These are phyloP conservation scores for Teratosphaeria nubilosa DNA, from an alignment of 2,329 filamentous ascomycete genomes.

Conservation along the genomic window DNA sequence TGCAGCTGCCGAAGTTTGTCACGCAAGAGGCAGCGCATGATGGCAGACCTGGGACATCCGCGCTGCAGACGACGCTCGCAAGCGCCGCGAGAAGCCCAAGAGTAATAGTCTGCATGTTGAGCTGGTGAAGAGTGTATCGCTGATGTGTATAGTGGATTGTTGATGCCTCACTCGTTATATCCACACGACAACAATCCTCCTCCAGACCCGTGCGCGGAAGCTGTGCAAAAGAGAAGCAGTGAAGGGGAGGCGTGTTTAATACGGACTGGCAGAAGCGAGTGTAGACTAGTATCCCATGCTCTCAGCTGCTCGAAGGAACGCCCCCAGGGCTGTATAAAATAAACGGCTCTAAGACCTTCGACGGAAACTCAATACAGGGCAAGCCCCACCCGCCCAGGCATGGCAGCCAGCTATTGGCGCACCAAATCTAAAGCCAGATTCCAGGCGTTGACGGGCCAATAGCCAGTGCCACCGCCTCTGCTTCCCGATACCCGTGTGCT, in stretches of 20 bases:
- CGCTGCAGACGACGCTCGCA: constrained; percentile 9
- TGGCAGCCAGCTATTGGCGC: neutral
- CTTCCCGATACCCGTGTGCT: neutral
- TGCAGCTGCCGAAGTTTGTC: constrained; percentile 29
- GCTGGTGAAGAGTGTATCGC: neutral
- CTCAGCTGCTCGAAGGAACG: neutral
- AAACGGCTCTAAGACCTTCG: neutral
- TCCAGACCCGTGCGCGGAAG: neutral
- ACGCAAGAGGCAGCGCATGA: constrained; percentile 27
- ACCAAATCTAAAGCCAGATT: neutral
- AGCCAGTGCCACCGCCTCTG: neutral
- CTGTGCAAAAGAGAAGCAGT: neutral
- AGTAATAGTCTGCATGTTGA: constrained; percentile 9
- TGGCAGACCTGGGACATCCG: constrained; percentile 18
- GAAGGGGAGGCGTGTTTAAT: neutral
- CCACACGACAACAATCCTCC: neutral
- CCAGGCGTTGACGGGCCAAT: neutral
- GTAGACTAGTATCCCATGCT: neutral
- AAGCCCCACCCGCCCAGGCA: neutral
- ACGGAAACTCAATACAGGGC: neutral
- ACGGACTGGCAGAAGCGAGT: neutral
- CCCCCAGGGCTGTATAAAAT: neutral
- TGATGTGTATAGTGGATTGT: neutral
- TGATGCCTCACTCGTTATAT: neutral
- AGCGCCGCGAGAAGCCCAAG: constrained; percentile 11